Evolutionary conservation across 2,329 filamentous ascomycete genomes (phyloP).

Genomic region (Penicillium occitanis): DNA sequence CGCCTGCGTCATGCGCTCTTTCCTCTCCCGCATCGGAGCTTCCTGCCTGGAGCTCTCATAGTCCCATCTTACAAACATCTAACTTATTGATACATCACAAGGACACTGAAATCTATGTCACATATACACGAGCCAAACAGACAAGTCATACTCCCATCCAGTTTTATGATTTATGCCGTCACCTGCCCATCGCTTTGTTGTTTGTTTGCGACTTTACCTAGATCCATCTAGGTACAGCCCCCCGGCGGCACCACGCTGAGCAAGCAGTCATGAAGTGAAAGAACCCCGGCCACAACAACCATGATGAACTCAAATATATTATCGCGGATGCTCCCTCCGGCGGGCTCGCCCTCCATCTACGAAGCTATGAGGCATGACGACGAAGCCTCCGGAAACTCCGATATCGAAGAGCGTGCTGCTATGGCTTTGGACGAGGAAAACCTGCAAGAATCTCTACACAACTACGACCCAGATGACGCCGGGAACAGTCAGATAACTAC

Average conservation of each 20-base stretch:
- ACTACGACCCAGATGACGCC: constrained; percentile 58
- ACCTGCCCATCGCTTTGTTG: not conserved
- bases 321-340: constrained; percentile 49
- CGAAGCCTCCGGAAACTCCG: constrained; percentile 46
- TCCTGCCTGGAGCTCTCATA: constrained; percentile 4
- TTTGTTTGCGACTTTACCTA: not conserved
- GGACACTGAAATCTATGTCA: not conserved
- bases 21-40: constrained; percentile 7
- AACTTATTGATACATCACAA: not conserved
- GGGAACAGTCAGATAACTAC: constrained; percentile 50
- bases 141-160: not conserved
- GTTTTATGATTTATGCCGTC: constrained; percentile 8
- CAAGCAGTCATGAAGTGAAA: constrained; percentile 17
- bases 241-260: constrained; percentile 21
- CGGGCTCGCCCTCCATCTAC: constrained; percentile 50
- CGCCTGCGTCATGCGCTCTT: constrained; percentile 13
- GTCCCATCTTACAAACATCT: not conserved
- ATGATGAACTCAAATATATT: constrained; percentile 47
- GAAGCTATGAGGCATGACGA: constrained; percentile 50
- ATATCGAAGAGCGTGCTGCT: constrained; percentile 48
- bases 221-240: not conserved
- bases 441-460: constrained; percentile 52
- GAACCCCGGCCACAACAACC: constrained; percentile 23
- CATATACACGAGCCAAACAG: not conserved
- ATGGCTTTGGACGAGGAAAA: constrained; percentile 54